A percentile compares a stretch with the other conserved stretches of the same genome.
These are phyloP conservation scores for Ceratocystis huliohia DNA, from an alignment of 2,329 filamentous ascomycete genomes.

Conservation along the genomic window DNA sequence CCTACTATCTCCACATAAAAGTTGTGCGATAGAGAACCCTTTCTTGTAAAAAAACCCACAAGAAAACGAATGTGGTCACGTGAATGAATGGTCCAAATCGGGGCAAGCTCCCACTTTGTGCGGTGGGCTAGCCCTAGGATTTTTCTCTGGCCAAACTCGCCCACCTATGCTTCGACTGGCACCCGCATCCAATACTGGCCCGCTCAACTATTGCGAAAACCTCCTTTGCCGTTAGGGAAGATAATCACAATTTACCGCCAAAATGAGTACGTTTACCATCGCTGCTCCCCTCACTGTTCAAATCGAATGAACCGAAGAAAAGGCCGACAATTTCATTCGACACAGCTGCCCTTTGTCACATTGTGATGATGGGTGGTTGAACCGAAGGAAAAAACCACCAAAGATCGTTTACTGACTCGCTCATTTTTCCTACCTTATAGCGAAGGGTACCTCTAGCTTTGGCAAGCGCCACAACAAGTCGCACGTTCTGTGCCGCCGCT, in stretches of 20 bases:
- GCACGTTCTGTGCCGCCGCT: slow-evolving; percentile 96
- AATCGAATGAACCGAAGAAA: slow-evolving; percentile 7
- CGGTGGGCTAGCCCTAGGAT: slow-evolving; percentile 19
- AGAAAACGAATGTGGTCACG: slow-evolving; percentile 9
- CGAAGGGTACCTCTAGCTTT: slow-evolving; percentile 47
- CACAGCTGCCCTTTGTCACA: slow-evolving; percentile 19
- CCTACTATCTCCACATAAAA: neutral
- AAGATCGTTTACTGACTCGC: slow-evolving; percentile 20
- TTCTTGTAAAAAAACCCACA: neutral
- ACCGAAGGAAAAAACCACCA: neutral
- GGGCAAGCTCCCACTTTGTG: slow-evolving; percentile 17
- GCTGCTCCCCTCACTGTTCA: slow-evolving; percentile 8
- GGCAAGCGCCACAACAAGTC: slow-evolving; percentile 84
- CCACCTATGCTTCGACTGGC: slow-evolving; percentile 18
- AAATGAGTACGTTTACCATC: slow-evolving; percentile 41
- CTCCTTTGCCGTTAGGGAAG: slow-evolving; percentile 21
- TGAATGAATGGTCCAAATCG: slow-evolving; percentile 8
- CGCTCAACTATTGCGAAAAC: slow-evolving; percentile 20
- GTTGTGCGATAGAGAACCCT: neutral
- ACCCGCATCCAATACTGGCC: slow-evolving; percentile 20
- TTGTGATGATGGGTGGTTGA: slow-evolving; percentile 13
- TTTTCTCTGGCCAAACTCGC: slow-evolving; percentile 19
- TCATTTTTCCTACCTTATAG: slow-evolving; percentile 28
- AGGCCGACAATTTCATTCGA: slow-evolving; percentile 20
- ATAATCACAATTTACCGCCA: slow-evolving; percentile 33